Evolutionary conservation across 2,329 filamentous ascomycete genomes (phyloP).

Genomic region (Gyromitra esculenta): DNA sequence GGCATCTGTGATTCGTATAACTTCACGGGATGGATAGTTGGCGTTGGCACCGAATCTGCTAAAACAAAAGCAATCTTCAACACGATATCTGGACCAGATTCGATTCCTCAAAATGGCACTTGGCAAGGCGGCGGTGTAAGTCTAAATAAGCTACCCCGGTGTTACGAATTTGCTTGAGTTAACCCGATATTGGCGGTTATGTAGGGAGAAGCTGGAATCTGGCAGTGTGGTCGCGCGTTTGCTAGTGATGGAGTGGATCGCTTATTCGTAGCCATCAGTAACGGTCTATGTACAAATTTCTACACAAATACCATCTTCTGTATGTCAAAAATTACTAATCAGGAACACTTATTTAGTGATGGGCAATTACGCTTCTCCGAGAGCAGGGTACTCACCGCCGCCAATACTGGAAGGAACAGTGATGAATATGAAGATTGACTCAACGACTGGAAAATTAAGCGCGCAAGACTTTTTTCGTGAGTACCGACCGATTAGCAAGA

Average conservation of each 20-base stretch:
- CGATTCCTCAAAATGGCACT: conserved; percentile 24
- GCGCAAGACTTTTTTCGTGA: conserved; percentile 28
- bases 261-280: conserved; percentile 21
- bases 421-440: conserved; percentile 20
- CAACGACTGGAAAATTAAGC: conserved; percentile 14
- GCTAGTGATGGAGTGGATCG: conserved; percentile 17
- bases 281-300: conserved; percentile 15
- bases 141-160: background rate
- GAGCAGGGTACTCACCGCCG: conserved; percentile 4
- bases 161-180: background rate
- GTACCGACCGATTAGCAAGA: background rate
- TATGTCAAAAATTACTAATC: background rate
- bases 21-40: conserved; percentile 22
- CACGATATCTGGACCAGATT: conserved; percentile 28
- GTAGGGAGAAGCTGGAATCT: conserved; percentile 33
- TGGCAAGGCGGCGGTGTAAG: conserved; percentile 32
- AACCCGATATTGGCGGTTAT: background rate
- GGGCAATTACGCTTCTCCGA: conserved; percentile 9
- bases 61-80: conserved; percentile 11
- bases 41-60: background rate
- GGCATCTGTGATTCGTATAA: conserved; percentile 28
- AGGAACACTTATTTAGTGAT: background rate
- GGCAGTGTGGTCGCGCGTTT: conserved; percentile 25
- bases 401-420: conserved; percentile 26
- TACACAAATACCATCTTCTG: background rate